A percentile compares a stretch with the other conserved stretches of the same genome.
Conservation (phyloP, 2,329 filamentous ascomycete species). For the Dothideomycetidae sp. region DNA sequence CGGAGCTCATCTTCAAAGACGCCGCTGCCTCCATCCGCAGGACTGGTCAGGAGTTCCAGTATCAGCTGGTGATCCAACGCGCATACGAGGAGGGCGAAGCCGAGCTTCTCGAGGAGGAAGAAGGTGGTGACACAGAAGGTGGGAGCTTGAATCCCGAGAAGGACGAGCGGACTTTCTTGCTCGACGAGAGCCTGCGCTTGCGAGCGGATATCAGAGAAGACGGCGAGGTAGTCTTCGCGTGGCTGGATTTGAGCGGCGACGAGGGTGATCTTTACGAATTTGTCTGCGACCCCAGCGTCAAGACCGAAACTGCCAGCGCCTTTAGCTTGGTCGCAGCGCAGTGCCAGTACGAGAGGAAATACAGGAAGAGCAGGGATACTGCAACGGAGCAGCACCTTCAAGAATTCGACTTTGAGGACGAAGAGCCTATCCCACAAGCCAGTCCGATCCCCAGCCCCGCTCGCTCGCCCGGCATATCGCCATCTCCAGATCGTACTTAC, state of each 20-base stretch:
- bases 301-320: conserved; percentile 55
- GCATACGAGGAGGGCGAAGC: conserved; percentile 97
- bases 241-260: conserved; percentile 90
- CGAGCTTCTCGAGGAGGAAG: conserved; percentile 77
- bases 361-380: conserved; percentile 61
- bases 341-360: conserved; percentile 97
- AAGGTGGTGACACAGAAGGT: conserved; percentile 54
- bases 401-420: conserved; percentile 64
- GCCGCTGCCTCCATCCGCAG: conserved; percentile 80
- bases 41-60: conserved; percentile 90
- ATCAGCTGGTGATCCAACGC: conserved; percentile 89
- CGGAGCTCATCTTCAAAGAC: conserved; percentile 95
- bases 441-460: conserved; percentile 41
- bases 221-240: conserved; percentile 77
- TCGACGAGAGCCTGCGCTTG: conserved; percentile 85
- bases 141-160: conserved; percentile 51
- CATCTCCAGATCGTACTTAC: conserved; percentile 14
- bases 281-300: conserved; percentile 67
- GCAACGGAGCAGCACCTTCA: conserved; percentile 69
- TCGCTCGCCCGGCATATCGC: conserved; percentile 22
- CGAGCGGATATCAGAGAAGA: conserved; percentile 67
- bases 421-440: conserved; percentile 45
- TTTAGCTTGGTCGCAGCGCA: conserved; percentile 75
- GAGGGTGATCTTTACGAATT: conserved; percentile 94
- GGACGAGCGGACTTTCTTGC: conserved; percentile 92